These are phyloP conservation scores for Neonectria ditissima DNA, from an alignment of 2,329 filamentous ascomycete genomes.

Conservation along the genomic window DNA sequence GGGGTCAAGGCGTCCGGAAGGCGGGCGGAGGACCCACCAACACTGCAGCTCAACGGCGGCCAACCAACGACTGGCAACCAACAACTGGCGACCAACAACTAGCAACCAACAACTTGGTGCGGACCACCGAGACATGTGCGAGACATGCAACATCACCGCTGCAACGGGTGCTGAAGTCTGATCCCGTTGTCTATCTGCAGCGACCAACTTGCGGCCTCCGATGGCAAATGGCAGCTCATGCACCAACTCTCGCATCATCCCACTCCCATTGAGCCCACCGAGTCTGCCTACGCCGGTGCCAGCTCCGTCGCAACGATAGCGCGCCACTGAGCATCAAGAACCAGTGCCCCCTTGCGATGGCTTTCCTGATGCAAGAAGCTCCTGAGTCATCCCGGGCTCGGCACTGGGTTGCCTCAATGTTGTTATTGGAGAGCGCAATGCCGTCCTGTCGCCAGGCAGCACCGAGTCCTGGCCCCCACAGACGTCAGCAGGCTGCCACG, in stretches of 20 bases:
- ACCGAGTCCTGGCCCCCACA: not conserved
- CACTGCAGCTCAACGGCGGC: not conserved
- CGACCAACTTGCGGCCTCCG: not conserved
- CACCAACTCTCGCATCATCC: not conserved
- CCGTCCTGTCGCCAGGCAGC: not conserved
- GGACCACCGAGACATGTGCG: not conserved
- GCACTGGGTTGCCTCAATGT: not conserved
- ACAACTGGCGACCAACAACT: no score
- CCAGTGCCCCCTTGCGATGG: not conserved
- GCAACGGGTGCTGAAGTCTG: not conserved
- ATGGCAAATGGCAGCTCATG: not conserved
- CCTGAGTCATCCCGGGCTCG: not conserved
- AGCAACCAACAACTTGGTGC: not conserved
- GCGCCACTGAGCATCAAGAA: slow-evolving; percentile 9
- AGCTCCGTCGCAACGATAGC: slow-evolving; percentile 16
- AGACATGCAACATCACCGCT: not conserved
- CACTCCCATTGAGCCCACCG: not conserved
- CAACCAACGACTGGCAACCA: no score
- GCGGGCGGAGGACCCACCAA: not conserved
- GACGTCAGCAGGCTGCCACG: slow-evolving; percentile 1
- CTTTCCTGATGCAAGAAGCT: not conserved
- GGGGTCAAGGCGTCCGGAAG: slow-evolving; percentile 1
- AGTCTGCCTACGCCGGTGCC: slow-evolving; percentile 6
- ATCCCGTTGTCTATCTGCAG: not conserved
- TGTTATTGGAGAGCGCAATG: not conserved